These are phyloP conservation scores for Leccinum variicolor DNA, from an alignment of 768 basidiomycete genomes.

Conservation along the genomic window DNA sequence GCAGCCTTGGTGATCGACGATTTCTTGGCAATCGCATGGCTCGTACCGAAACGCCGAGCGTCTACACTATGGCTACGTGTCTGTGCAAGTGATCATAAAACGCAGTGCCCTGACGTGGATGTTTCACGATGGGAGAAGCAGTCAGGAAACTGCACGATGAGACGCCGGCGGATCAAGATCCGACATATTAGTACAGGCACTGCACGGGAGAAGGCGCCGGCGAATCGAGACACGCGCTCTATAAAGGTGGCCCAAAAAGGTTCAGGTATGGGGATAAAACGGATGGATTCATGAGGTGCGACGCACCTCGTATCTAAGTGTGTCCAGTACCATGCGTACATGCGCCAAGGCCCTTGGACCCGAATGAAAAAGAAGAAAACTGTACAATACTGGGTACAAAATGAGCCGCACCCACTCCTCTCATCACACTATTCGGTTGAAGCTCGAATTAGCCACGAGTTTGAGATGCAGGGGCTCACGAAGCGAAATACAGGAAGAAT, in stretches of 20 bases:
- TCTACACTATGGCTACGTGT: background rate
- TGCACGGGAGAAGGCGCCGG: background rate
- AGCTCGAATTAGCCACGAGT: background rate
- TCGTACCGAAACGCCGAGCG: background rate
- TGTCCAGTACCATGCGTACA: background rate
- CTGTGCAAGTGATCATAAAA: background rate
- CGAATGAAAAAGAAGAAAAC: background rate
- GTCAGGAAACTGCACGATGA: background rate
- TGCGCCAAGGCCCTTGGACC: background rate
- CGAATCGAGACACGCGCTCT: background rate
- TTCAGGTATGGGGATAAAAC: background rate
- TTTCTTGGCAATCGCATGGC: background rate
- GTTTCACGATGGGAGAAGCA: background rate
- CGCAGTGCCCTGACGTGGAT: background rate
- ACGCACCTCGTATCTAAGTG: background rate
- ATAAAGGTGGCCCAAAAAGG: background rate
- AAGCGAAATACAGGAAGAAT: background rate
- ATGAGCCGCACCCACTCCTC: background rate
- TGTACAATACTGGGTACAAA: background rate
- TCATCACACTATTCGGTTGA: background rate
- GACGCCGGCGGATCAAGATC: background rate
- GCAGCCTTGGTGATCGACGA: background rate
- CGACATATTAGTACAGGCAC: background rate
- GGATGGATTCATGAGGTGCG: background rate
- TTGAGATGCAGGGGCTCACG: background rate